Percentiles rank a stretch among this genome's conserved stretches.
Conservation (phyloP, 306 rosid genomes). For the Gleditsia sinensis region DNA sequence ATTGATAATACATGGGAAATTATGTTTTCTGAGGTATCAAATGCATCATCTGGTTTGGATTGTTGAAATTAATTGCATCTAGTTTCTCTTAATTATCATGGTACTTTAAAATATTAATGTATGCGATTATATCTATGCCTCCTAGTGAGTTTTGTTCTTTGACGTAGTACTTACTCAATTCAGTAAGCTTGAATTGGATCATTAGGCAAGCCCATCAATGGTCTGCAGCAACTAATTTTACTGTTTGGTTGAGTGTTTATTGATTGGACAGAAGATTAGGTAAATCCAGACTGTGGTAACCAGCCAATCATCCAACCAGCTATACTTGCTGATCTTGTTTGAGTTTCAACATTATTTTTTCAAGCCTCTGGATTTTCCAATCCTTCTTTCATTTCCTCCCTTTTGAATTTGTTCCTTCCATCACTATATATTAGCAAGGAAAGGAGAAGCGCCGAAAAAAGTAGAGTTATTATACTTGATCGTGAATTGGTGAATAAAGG, state of each 20-base stretch:
- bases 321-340: not conserved
- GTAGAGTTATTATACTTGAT: not conserved
- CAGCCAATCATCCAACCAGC: not conserved
- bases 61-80: not conserved
- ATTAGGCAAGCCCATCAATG: not conserved
- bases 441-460: not conserved
- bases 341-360: not conserved
- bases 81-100: conserved; percentile 7
- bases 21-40: not conserved
- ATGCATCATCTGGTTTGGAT: not conserved
- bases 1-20: not conserved
- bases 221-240: not conserved
- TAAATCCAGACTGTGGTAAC: not conserved
- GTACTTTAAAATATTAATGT: not conserved
- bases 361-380: not conserved
- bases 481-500: not conserved
- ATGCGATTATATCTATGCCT: not conserved
- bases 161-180: too few relatives aligned
- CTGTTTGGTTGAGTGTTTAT: not conserved
- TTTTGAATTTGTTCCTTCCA: not conserved
- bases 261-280: not conserved
- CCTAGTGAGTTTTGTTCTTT: not conserved
- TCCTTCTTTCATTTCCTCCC: not conserved
- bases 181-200: conserved; percentile 8
- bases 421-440: not conserved